Percentiles rank a stretch among this genome's conserved stretches.
Evolutionary conservation across 139 green algal genomes (phyloP).

Genomic region (Pseudopediastrum boryanum): DNA sequence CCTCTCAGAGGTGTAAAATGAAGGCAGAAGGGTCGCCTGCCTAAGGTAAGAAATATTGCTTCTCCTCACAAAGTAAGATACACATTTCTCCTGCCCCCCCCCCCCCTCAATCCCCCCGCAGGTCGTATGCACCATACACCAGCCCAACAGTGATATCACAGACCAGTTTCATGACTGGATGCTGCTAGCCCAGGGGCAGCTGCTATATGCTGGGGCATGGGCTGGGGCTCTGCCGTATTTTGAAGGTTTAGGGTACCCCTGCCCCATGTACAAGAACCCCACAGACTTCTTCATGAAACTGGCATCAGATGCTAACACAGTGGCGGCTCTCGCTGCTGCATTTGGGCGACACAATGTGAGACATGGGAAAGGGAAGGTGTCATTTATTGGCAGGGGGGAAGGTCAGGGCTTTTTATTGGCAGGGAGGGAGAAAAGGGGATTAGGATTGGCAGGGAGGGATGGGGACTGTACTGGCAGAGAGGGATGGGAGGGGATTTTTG

Average conservation of each 20-base stretch:
- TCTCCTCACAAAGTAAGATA: no score
- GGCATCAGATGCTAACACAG: slow-evolving; percentile 1
- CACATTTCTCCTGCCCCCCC: background rate
- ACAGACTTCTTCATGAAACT: slow-evolving; percentile 63
- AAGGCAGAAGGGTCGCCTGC: no score
- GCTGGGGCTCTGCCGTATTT: slow-evolving; percentile 58
- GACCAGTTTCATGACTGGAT: slow-evolving; percentile 78
- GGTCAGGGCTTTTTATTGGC: no score
- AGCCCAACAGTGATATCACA: slow-evolving; percentile 74
- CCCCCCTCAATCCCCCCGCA: slow-evolving; percentile 24
- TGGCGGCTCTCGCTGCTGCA: slow-evolving; percentile 3
- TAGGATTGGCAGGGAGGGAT: no score
- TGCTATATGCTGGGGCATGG: slow-evolving; percentile 72
- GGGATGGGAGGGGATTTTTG: no score
- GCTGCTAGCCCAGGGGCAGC: slow-evolving; percentile 64
- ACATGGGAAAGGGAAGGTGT: no score
- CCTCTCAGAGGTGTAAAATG: no score
- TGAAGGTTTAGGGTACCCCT: slow-evolving; percentile 43
- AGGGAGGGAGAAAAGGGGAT: no score
- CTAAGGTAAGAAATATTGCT: no score
- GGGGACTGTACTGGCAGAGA: no score
- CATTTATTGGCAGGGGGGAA: no score
- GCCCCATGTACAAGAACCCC: slow-evolving; percentile 72
- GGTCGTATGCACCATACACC: slow-evolving; percentile 73
- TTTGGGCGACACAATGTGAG: no score